Base-by-base conservation (phyloP, 2,329 filamentous ascomycete species). In the Neocatenulostroma microsporum region DNA sequence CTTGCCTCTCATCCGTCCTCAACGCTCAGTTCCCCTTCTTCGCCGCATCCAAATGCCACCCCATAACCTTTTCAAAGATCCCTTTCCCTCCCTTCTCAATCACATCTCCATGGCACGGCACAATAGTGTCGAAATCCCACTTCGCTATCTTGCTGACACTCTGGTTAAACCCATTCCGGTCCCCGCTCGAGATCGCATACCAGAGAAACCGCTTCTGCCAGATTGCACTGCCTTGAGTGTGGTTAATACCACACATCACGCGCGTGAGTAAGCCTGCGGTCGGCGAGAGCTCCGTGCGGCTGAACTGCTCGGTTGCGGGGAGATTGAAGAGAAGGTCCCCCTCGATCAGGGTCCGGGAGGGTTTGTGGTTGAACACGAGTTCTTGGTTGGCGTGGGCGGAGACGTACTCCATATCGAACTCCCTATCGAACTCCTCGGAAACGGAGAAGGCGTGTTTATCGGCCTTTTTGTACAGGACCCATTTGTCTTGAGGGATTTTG, bases 291-390 rank as follows among this genome's bases (percentile, higher is more conserved):
- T 67, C 70, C 0, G 75, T 64, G 49, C 67, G 73, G 52, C 58
- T 63, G 49, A 64, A 95, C 65, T 96, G 91, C 66, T 98, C 91
- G 0, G 67, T 76, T 1, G 86, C 77, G 0, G 91, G 91, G 21
- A 94, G 65, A 60, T 95, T 96, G 72, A 96, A 96, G 47, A 96
- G 58, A 27, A 96, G 63, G 61, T 98, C 91, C 5, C 87, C 91
- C 64, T 94, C 68, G 55, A 98, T 88, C 29, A 98, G 64, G 0
- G 86, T 82, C 39, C 70, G 68, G 10, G 84, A 80, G 0, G 84
- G 86, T 57, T 79, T 81, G 69, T 94, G 87, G 55, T 80, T 67
- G 63, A 96, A 86, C 18, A 91, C 86, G 20, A 96, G 67, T 63
- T 98, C 91, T 56, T 84, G 82, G 66, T 93, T 95, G 20, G 70